Conservation (phyloP, 129 eudicot species). For the Pittosporum tobira region DNA sequence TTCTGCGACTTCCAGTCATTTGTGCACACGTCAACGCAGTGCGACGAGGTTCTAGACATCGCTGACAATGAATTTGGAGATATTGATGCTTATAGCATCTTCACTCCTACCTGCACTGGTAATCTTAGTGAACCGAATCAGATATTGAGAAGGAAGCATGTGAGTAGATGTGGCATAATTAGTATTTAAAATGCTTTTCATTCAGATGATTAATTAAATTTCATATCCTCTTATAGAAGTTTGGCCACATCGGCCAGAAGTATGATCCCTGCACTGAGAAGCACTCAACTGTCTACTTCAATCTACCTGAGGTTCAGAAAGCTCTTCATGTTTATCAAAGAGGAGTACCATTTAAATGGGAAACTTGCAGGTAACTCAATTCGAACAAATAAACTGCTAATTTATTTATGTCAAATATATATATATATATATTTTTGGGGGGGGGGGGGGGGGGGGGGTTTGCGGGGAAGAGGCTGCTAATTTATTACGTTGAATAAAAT, state of each 20-base stretch:
- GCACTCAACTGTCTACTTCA: conserved; percentile 74
- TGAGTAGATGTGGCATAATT: conserved; percentile 32
- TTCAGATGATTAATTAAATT: conserved; percentile 12
- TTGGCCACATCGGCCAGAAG: conserved; percentile 53
- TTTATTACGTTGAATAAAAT: too few species aligned
- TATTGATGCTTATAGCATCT: conserved; percentile 83
- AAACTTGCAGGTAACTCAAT: conserved; percentile 65
- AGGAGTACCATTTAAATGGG: conserved; percentile 50
- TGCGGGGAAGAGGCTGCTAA: too few species aligned
- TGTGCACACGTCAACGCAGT: conserved; percentile 39
- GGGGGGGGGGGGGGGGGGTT: too few species aligned
- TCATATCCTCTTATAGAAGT: conserved; percentile 33
- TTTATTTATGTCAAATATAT: neutral
- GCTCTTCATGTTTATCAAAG: conserved; percentile 70
- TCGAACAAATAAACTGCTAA: neutral
- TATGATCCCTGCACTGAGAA: conserved; percentile 96
- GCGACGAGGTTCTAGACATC: conserved; percentile 36
- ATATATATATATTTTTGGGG: too few species aligned
- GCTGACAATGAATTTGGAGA: conserved; percentile 73
- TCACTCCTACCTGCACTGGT: conserved; percentile 79
- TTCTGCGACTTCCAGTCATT: conserved; percentile 56
- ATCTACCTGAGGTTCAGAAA: conserved; percentile 83
- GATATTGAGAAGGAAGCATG: conserved; percentile 48
- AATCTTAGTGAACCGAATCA: conserved; percentile 29
- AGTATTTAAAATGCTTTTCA: neutral